phyloP scores from a whole-genome alignment of 305 asterid species.

The Solanum chacoense region DNA sequence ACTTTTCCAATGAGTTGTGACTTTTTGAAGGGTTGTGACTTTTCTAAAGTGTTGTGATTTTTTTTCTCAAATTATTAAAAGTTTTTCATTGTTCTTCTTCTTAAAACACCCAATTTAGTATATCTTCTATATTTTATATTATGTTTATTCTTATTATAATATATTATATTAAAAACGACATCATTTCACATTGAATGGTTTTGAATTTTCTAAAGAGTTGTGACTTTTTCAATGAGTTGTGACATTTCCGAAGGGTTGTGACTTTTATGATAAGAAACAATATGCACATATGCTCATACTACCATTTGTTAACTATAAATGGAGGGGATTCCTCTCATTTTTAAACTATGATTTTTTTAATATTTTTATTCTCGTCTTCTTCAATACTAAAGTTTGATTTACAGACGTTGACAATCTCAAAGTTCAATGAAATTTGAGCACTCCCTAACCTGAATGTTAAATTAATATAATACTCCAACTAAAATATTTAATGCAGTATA shows the following conservation, averaged over 20 bases:
- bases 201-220: neutral
- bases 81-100: too few species aligned
- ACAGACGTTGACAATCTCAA: neutral
- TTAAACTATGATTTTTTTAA: too few species aligned
- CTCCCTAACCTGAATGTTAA: neutral
- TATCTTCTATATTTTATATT: too few species aligned
- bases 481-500: too few species aligned
- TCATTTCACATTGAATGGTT: neutral
- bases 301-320: neutral
- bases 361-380: neutral
- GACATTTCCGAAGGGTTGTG: neutral
- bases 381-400: neutral
- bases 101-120: neutral
- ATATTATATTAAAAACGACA: neutral
- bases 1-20: too few species aligned
- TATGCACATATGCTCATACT: neutral
- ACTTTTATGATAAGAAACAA: neutral
- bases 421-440: neutral
- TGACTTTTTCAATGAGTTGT: neutral
- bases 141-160: too few species aligned
- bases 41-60: too few species aligned
- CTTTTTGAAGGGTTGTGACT: too few species aligned
- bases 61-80: neutral
- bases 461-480: neutral
- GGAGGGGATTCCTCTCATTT: neutral